phyloP scores from a whole-genome alignment of 805 yeast species.

The Metschnikowia kofuensis region DNA sequence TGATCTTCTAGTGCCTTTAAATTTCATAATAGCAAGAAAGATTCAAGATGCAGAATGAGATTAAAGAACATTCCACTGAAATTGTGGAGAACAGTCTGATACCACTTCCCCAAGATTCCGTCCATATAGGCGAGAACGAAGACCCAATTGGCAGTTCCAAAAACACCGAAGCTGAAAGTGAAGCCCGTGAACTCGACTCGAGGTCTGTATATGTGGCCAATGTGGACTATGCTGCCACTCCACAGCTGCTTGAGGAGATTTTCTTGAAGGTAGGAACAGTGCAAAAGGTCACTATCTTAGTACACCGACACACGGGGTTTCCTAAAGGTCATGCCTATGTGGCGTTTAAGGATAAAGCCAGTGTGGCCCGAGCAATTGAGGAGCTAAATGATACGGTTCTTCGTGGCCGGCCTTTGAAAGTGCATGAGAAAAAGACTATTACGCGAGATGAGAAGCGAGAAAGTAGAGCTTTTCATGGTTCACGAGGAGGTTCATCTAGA shows the following conservation, averaged over 20 bases:
- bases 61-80: too few relatives aligned
- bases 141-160: neutral
- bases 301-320: conserved; percentile 42
- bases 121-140: too few relatives aligned
- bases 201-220: conserved; percentile 56
- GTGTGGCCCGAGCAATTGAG: conserved; percentile 47
- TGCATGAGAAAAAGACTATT: conserved; percentile 53
- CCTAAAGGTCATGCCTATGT: conserved; percentile 65
- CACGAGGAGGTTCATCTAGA: conserved; percentile 33
- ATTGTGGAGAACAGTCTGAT: too few relatives aligned
- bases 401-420: conserved; percentile 46
- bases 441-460: neutral
- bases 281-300: conserved; percentile 51
- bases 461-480: neutral
- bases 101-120: too few relatives aligned
- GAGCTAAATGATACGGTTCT: conserved; percentile 41
- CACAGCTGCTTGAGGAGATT: conserved; percentile 47
- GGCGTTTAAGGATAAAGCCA: conserved; percentile 46
- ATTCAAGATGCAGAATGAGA: too few relatives aligned
- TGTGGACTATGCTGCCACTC: conserved; percentile 47
- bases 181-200: conserved; percentile 39
- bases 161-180: neutral
- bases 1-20: too few relatives aligned
- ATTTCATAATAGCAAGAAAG: too few relatives aligned
- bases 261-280: conserved; percentile 46